Evolutionary conservation across 306 rosid species (phyloP), one percentile per base, ranked within the genome.

Genomic region (Quercus berberidifolia): DNA sequence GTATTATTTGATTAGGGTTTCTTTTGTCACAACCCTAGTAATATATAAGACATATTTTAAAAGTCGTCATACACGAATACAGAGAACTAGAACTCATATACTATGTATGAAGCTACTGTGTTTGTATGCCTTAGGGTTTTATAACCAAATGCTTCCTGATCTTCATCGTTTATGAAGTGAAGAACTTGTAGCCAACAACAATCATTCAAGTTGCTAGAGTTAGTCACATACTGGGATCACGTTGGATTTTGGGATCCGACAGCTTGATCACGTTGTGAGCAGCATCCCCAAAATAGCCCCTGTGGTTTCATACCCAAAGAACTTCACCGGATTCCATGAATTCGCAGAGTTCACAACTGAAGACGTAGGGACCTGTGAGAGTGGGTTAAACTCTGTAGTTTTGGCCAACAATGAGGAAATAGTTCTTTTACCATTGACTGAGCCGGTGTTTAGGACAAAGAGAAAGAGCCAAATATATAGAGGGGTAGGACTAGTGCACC

Each of bases 281-380:
- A 95, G 93, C 83, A 92, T 95, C 57, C 80, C 87, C 73, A 91
- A 87, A 21, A 85, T 95, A 1, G 78, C 75, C 0, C 15, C 91
- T 18, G 88, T 82, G 0, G 62, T 88, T 51, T 69, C 80, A 0
- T 93, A 93, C 82, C 69, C 88, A 15, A 93, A 89, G 14, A 72
- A 64, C 0, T 90, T 95, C 74, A 89, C 89, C 0, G 91, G 96
- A 6, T 93, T 91, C 69, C 98, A 93, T 75, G 98, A 95, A 82
- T 93, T 95, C 54, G 94, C 97, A 0, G 99, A 93, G 91, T 95
- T 95, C 88, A 95, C 96, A 3, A 88, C 92, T 10, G 98, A 91
- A 78, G 98, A 93, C 43, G 89, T 95, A 1, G 97, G 99, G 26
- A 93, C 98, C 19, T 81, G 86, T 51, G 98, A 95, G 85, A 93